Base-by-base conservation (phyloP, 805 yeast genomes). In the Sugiyamaella lignohabitans region DNA sequence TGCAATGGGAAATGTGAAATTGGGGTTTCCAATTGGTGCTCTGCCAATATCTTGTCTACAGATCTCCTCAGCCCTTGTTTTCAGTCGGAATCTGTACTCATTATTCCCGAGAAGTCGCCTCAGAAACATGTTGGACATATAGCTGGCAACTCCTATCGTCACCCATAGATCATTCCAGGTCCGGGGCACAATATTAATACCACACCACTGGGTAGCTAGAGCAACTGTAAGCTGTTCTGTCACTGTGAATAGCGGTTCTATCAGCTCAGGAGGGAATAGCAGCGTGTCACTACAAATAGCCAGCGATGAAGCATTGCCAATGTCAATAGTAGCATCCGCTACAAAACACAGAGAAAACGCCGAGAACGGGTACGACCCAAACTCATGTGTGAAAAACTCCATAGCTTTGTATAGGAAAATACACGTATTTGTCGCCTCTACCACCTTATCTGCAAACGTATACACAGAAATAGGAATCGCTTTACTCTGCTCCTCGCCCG, bases 361-460 rank as follows among this genome's bases (percentile, higher is more conserved):
- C 16, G 87, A 78, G 59, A 87, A 91, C 0, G 98, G 98, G 53
- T 80, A 94, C 0, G 97, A 85, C 3, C 97, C 96, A 63, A 83
- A 93, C 55, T 89, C 96, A 53, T 84, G 80, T 43, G 87, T 80
- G 56, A 79, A 87, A 59, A 75, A 88, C 50, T 88, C 95, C 58
- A 93, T 71, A 0, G 95, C 95, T 56, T 77, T 80, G 54, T 79
- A 79, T 4, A 89, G 69, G 41, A 88, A 83, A 5, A 85, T 69
- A 27, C 95, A 84, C 0, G 95, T 78, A 58, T 89, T 89, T 20
- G 72, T 55, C 10, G 82, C 81, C 60, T 76, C 64, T 38, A 74
- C 70, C 47, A 69, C 74, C 32, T 70, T 73, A 0, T 80, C 82
- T 0, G 88, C 82, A 2, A 82, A 62, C 32, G 76, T 78, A 59